A percentile compares a stretch with the other conserved stretches of the same genome.
These are phyloP conservation scores for Drechslerella dactyloides DNA, from an alignment of 2,329 filamentous ascomycete genomes.

Conservation along the genomic window DNA sequence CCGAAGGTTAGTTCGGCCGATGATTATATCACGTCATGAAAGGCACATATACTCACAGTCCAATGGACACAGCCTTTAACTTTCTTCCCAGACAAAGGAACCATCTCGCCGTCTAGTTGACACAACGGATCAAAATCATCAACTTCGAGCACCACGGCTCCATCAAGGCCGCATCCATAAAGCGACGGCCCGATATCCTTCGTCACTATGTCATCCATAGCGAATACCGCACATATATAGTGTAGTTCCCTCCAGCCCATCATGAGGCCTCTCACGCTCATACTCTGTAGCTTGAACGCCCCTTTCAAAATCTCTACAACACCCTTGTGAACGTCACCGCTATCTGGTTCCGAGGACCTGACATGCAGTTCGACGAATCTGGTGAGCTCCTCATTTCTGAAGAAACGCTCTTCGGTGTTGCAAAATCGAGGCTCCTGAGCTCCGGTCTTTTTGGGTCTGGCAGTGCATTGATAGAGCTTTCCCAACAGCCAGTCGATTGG, in stretches of 20 bases:
- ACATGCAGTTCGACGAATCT: constrained; percentile 38
- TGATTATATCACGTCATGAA: not conserved
- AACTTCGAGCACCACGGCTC: constrained; percentile 27
- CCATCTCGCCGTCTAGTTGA: constrained; percentile 19
- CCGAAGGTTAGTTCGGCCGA: not conserved
- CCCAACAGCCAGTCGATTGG: constrained; percentile 29
- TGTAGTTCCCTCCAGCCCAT: constrained; percentile 16
- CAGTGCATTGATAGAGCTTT: constrained; percentile 10
- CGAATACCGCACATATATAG: constrained; percentile 16
- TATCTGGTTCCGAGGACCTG: constrained; percentile 9
- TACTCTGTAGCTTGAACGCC: constrained; percentile 25
- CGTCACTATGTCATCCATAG: constrained; percentile 20
- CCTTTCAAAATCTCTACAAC: constrained; percentile 39
- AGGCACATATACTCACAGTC: constrained; percentile 21
- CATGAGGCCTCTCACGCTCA: constrained; percentile 22
- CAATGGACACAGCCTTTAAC: constrained; percentile 32
- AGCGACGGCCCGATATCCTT: constrained; percentile 10
- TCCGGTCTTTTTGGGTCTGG: constrained; percentile 10
- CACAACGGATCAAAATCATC: constrained; percentile 20
- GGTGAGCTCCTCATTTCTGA: constrained; percentile 34
- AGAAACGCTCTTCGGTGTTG: constrained; percentile 42
- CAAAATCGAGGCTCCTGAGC: too few relatives aligned
- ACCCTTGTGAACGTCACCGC: constrained; percentile 25
- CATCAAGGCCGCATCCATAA: constrained; percentile 25
- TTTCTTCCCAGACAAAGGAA: constrained; percentile 36